phyloP scores from a whole-genome alignment of 78 protist species.

The Dictyostelium citrinum region DNA sequence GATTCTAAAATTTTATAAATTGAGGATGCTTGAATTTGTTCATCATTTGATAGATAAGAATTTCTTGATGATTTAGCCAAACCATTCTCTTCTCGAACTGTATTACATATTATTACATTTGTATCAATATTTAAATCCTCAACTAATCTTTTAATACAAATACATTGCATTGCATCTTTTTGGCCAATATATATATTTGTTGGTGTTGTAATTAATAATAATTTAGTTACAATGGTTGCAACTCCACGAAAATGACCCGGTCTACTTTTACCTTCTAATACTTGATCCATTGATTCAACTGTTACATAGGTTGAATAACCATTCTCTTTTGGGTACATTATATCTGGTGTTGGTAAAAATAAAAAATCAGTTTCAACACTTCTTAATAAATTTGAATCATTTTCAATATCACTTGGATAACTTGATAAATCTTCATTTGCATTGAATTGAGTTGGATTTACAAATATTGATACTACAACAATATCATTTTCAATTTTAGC shows the following conservation, averaged over 20 bases:
- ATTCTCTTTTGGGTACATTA: constrained; percentile 75
- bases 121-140: constrained; percentile 67
- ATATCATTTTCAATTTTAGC: constrained; percentile 25
- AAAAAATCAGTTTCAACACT: constrained; percentile 68
- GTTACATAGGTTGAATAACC: constrained; percentile 13
- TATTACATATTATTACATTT: constrained; percentile 55
- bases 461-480: constrained; percentile 82
- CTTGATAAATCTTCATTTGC: constrained; percentile 78
- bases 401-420: constrained; percentile 75
- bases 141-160: constrained; percentile 61
- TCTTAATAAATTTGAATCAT: constrained; percentile 43
- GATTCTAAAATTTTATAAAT: constrained; percentile 18
- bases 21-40: constrained; percentile 33
- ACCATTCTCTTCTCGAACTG: constrained; percentile 84
- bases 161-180: constrained; percentile 91
- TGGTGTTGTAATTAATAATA: constrained; percentile 83
- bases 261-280: constrained; percentile 61
- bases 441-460: constrained; percentile 90
- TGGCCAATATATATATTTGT: constrained; percentile 77
- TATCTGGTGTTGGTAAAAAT: constrained; percentile 68
- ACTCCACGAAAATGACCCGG: constrained; percentile 89
- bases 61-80: constrained; percentile 82
- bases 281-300: constrained; percentile 23
- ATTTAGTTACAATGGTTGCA: constrained; percentile 87
- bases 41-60: constrained; percentile 50